A percentile compares a stretch with the other conserved stretches of the same genome.
Evolutionary conservation across 2,329 filamentous ascomycete species (phyloP).

Genomic region (Pyricularia pennisetigena): DNA sequence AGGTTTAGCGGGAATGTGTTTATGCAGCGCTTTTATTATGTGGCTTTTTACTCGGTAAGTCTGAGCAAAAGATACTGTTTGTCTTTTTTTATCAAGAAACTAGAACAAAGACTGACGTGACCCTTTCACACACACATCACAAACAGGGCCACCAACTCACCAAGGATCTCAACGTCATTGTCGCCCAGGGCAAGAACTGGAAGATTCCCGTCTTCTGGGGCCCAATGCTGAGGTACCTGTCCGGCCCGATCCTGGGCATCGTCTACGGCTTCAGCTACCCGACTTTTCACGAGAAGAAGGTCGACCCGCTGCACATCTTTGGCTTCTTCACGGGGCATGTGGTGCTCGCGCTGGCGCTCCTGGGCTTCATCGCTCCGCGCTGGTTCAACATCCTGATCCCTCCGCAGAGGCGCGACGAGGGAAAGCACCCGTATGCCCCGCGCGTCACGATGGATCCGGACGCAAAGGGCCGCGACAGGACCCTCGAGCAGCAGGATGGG

Average conservation of each 20-base stretch:
- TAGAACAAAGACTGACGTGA: background rate
- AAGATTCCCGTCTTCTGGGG: slow-evolving; percentile 41
- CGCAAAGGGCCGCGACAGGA: background rate
- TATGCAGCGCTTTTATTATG: slow-evolving; percentile 36
- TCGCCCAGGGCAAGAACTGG: slow-evolving; percentile 46
- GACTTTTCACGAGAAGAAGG: slow-evolving; percentile 32
- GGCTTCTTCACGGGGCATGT: slow-evolving; percentile 38
- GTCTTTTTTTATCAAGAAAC: too few relatives aligned
- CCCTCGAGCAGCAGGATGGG: background rate
- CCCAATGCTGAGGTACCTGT: slow-evolving; percentile 37
- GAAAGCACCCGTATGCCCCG: slow-evolving; percentile 2
- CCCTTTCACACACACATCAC: background rate
- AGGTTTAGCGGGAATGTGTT: slow-evolving; percentile 29
- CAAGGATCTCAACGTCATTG: slow-evolving; percentile 42
- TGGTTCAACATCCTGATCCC: slow-evolving; percentile 46
- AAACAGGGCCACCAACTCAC: slow-evolving; percentile 43
- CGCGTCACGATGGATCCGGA: background rate
- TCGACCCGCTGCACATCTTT: slow-evolving; percentile 39
- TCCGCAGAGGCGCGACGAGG: slow-evolving; percentile 29
- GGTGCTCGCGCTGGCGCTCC: slow-evolving; percentile 32
- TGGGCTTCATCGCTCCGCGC: slow-evolving; percentile 39
- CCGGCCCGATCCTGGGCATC: slow-evolving; percentile 37
- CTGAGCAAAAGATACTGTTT: too few relatives aligned
- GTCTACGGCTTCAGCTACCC: slow-evolving; percentile 43
- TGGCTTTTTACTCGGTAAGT: slow-evolving; percentile 47